phyloP scores from a whole-genome alignment of 495 filamentous ascomycete genomes.

The Delitschia confertaspora region DNA sequence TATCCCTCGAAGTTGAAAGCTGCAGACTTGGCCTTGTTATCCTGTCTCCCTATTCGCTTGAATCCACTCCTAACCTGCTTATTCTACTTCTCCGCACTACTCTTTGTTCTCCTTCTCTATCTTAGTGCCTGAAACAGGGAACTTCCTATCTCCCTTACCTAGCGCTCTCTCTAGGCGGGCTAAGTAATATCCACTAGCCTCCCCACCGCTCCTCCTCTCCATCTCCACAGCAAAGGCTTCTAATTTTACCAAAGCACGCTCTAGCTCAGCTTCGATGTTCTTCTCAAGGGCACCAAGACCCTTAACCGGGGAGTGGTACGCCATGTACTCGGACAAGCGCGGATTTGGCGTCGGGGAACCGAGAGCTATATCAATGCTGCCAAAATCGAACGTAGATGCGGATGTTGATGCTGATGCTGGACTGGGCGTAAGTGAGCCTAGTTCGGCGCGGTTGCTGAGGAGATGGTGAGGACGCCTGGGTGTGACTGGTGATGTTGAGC shows the following conservation, averaged over 20 bases:
- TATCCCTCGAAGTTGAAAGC: too few relatives aligned
- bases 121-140: constrained; percentile 3
- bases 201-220: not conserved
- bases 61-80: too few relatives aligned
- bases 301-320: not conserved
- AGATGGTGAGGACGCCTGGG: too few relatives aligned
- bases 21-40: too few relatives aligned
- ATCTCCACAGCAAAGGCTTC: not conserved
- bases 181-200: constrained; percentile 7
- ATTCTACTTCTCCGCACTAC: too few relatives aligned
- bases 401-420: too few relatives aligned
- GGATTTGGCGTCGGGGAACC: constrained; percentile 6
- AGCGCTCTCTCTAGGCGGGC: not conserved
- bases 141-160: not conserved
- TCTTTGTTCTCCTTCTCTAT: not conserved
- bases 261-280: not conserved
- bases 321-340: constrained; percentile 7
- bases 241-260: not conserved
- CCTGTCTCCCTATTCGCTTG: too few relatives aligned
- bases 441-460: too few relatives aligned
- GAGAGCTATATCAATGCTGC: constrained; percentile 4
- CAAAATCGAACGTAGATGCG: too few relatives aligned
- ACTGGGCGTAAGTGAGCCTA: too few relatives aligned
- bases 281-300: not conserved
- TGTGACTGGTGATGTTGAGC: too few relatives aligned